These are phyloP conservation scores for Penicillium aurantiogriseum DNA, from an alignment of 2,329 filamentous ascomycete species.

Conservation along the genomic window DNA sequence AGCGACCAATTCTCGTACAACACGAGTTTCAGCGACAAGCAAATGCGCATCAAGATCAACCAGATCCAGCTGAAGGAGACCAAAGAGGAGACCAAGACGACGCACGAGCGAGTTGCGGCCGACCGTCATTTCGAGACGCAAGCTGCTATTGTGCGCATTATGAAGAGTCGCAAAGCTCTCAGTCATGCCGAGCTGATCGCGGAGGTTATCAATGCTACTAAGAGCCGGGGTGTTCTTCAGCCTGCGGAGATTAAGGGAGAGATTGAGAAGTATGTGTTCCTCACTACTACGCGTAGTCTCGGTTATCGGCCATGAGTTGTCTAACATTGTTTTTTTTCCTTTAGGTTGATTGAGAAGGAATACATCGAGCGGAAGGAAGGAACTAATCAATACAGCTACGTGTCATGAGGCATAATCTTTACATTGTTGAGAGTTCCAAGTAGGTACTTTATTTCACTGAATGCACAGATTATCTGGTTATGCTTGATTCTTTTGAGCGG, in stretches of 20 bases:
- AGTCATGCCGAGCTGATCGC: constrained; percentile 82
- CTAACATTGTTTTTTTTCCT: not conserved
- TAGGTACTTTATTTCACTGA: not conserved
- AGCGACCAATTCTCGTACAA: constrained; percentile 88
- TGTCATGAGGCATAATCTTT: constrained; percentile 52
- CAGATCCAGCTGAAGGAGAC: constrained; percentile 98
- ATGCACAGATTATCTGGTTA: not conserved
- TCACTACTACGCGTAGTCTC: not conserved
- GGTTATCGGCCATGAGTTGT: not conserved
- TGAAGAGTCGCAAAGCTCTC: constrained; percentile 91
- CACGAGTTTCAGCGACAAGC: constrained; percentile 70
- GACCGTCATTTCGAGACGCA: constrained; percentile 96
- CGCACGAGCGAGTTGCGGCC: constrained; percentile 81
- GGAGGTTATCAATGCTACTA: constrained; percentile 89
- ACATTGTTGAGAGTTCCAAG: constrained; percentile 1
- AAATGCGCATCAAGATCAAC: constrained; percentile 95
- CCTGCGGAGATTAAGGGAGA: constrained; percentile 90
- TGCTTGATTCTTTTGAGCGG: no score
- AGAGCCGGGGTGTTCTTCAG: constrained; percentile 80
- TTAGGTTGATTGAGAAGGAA: constrained; percentile 84
- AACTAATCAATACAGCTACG: constrained; percentile 63
- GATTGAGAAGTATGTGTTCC: constrained; percentile 75
- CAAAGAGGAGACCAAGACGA: constrained; percentile 89
- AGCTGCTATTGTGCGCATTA: constrained; percentile 91
- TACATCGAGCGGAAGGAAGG: constrained; percentile 79